Evolutionary conservation across 345 rosid genomes (phyloP), one percentile per base, ranked within the genome.

Genomic region (Pelargonium nanum): DNA sequence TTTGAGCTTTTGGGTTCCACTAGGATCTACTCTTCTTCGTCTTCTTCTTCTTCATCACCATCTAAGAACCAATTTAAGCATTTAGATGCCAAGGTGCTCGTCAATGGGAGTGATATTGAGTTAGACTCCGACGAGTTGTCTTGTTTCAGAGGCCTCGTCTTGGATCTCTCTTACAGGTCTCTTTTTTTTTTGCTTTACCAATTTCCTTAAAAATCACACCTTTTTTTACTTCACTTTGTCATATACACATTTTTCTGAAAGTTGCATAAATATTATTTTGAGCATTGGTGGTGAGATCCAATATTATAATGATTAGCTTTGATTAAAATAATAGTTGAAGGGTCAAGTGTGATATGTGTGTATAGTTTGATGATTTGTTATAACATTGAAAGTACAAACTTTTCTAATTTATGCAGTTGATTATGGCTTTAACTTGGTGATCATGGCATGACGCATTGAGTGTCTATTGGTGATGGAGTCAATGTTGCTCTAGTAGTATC

Each of bases 131-230:
- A 68, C 20, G 72, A 63, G 23, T 19, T 69, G 48, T 52, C 72
- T 10, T 69, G 62, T 30, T 69, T 69, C 63, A 57, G 72, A 22
- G 72, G 72, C 54, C 68, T 69, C 15, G 72, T 69, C 23, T 55
- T 69, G 55, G 72, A 69, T 63, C 58, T 69, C 56, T 58, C 72
- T 22, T 69, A 69, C 72, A 69, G 72, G 72, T 69, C 26, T 8
- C 64, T 62, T 23, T 25, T 25, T 19, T 50, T 26, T 21, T 24
- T 16, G 45, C 19, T 55, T 26, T 1, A 5, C 34, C 56, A 26
- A 60, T 17, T 21, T 19, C 5, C 24, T 19, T 24, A 52, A 19
- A n/a, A n/a, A n/a, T n/a, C n/a, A n/a, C n/a, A n/a, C n/a, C n/a
- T n/a, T n/a, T n/a, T n/a, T n/a, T n/a, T n/a, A n/a, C n/a, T n/a